A percentile compares a stretch with the other conserved stretches of the same genome.
Conservation (phyloP, 805 yeast genomes). For the Cyberlindnera petersonii region DNA sequence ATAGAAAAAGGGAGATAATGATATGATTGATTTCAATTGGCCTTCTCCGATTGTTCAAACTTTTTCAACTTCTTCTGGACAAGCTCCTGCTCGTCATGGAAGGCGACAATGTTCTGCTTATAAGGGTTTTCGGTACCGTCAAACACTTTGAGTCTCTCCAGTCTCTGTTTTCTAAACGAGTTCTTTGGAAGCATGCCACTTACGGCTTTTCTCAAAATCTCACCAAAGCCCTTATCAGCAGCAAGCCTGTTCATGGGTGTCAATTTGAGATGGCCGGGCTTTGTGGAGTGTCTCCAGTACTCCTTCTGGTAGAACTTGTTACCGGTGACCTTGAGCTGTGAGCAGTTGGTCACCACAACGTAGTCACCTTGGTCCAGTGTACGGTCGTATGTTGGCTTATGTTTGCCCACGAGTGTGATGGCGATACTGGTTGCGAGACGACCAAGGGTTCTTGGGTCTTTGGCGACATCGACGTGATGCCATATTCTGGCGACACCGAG, state of each 20-base stretch:
- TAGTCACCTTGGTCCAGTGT: slow-evolving; percentile 91
- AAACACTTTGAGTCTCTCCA: slow-evolving; percentile 79
- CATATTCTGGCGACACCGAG: slow-evolving; percentile 80
- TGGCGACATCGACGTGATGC: slow-evolving; percentile 93
- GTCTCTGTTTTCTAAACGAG: slow-evolving; percentile 68
- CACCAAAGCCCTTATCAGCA: slow-evolving; percentile 82
- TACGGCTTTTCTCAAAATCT: slow-evolving; percentile 80
- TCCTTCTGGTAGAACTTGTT: slow-evolving; percentile 74
- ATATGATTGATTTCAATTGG: no score
- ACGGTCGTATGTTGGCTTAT: slow-evolving; percentile 83
- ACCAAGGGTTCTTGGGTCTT: slow-evolving; percentile 83
- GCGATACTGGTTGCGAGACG: slow-evolving; percentile 90
- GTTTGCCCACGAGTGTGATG: slow-evolving; percentile 88
- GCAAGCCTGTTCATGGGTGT: slow-evolving; percentile 76
- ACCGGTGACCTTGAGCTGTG: slow-evolving; percentile 78
- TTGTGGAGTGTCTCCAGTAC: slow-evolving; percentile 84
- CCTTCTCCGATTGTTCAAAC: slow-evolving; percentile 11
- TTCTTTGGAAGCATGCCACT: slow-evolving; percentile 96
- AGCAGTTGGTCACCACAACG: slow-evolving; percentile 93
- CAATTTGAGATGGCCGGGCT: slow-evolving; percentile 86
- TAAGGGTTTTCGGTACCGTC: slow-evolving; percentile 91
- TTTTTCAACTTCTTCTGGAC: slow-evolving; percentile 40
- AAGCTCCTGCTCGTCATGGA: slow-evolving; percentile 68
- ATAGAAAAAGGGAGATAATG: no score
- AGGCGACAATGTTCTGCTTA: slow-evolving; percentile 75